Evolutionary conservation across 2,329 filamentous ascomycete genomes (phyloP).

Genomic region (Aspergillus calidoustus): DNA sequence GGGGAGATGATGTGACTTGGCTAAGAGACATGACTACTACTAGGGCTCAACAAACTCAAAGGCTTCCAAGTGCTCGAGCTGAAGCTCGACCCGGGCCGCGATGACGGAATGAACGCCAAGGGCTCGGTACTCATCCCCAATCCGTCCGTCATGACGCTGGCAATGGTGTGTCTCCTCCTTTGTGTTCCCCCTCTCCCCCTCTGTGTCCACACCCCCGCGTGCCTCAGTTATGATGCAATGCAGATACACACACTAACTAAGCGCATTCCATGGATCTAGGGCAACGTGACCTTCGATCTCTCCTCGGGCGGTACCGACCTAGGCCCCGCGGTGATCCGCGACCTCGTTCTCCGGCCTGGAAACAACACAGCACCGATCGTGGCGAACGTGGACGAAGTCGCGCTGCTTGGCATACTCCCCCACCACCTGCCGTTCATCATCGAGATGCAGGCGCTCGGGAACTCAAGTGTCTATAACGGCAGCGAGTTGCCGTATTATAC

Average conservation of each 20-base stretch:
- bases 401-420: constrained; percentile 36
- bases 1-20: background rate
- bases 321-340: constrained; percentile 54
- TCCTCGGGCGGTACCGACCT: constrained; percentile 52
- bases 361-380: constrained; percentile 57
- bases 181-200: background rate
- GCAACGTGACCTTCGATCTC: constrained; percentile 61
- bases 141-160: constrained; percentile 60
- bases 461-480: constrained; percentile 53
- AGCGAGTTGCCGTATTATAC: constrained; percentile 59
- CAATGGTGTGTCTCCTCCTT: constrained; percentile 44
- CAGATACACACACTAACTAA: background rate
- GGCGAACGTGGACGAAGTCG: constrained; percentile 52
- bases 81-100: constrained; percentile 47
- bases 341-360: constrained; percentile 59
- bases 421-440: constrained; percentile 55
- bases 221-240: constrained; percentile 13
- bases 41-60: constrained; percentile 55
- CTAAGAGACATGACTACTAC: constrained; percentile 44
- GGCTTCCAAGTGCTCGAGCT: constrained; percentile 57
- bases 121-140: constrained; percentile 63
- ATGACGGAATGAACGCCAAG: constrained; percentile 57
- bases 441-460: constrained; percentile 56
- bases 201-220: too few relatives aligned
- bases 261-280: constrained; percentile 31